Evolutionary conservation across 2,329 filamentous ascomycete species (phyloP).

Genomic region (Zymoseptoria passerinii): DNA sequence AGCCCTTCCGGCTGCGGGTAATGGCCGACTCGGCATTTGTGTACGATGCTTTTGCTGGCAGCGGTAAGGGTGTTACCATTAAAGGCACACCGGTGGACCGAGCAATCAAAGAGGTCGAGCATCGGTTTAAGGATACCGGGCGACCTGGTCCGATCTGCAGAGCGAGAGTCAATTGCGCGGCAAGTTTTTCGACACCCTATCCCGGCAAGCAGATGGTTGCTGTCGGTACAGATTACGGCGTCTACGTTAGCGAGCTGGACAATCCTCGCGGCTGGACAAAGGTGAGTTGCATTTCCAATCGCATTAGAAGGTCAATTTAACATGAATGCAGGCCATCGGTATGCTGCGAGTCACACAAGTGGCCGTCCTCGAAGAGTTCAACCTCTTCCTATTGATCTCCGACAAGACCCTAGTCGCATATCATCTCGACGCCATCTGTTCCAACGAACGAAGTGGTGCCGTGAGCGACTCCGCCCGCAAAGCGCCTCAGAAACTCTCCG

Average conservation of each 20-base stretch:
- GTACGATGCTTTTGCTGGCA: slow-evolving; percentile 56
- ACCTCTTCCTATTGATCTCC: slow-evolving; percentile 80
- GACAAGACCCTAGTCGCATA: slow-evolving; percentile 90
- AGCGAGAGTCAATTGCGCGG: slow-evolving; percentile 84
- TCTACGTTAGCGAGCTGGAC: slow-evolving; percentile 79
- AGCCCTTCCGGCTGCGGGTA: slow-evolving; percentile 86
- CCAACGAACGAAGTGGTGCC: slow-evolving; percentile 40
- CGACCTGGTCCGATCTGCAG: slow-evolving; percentile 72
- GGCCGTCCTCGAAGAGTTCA: slow-evolving; percentile 91
- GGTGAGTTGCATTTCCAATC: slow-evolving; percentile 45
- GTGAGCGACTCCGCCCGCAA: slow-evolving; percentile 63
- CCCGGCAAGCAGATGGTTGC: slow-evolving; percentile 75
- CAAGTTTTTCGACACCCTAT: slow-evolving; percentile 72
- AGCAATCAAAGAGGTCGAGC: slow-evolving; percentile 81
- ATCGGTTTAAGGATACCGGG: slow-evolving; percentile 56
- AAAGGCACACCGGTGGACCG: slow-evolving; percentile 85
- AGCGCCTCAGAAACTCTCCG: slow-evolving; percentile 83
- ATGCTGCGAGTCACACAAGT: slow-evolving; percentile 78
- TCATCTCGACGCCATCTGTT: slow-evolving; percentile 75
- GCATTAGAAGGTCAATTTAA: slow-evolving; percentile 21
- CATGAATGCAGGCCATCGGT: slow-evolving; percentile 59
- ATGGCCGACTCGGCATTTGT: slow-evolving; percentile 88
- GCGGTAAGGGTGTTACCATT: slow-evolving; percentile 62
- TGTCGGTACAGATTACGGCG: slow-evolving; percentile 89
- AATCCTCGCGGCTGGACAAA: slow-evolving; percentile 87